Base-by-base conservation (phyloP, 2,329 filamentous ascomycete genomes). In the Daldinia sp. region DNA sequence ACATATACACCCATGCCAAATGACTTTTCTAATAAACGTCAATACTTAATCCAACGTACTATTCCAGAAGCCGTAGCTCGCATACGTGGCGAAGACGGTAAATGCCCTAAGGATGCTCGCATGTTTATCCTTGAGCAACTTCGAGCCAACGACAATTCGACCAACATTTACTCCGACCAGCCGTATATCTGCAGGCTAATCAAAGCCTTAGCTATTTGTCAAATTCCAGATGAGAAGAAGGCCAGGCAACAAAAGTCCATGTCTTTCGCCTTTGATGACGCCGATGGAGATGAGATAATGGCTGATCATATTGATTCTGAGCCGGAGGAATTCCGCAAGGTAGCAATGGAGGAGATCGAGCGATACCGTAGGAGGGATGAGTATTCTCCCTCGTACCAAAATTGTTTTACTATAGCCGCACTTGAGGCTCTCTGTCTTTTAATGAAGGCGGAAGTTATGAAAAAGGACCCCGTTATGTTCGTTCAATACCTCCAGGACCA, bases 141-240 rank as follows among this genome's bases (percentile, higher is more conserved):
- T 30, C 90, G 91, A 49, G 94, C 93, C 79, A 99, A 99, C 74
- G 94, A 99, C 77, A 99, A 99, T 74, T 89, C 91, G 2, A 90
- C 91, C 63, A 99, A 99, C 71, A 79, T 89, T 50, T 96, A 87
- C 73, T 97, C 94, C 4, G 96, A 99, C 72, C 90, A 94, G 65
- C 89, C 92, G 71, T 99, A 97, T 74, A 87, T 99, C 55, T 88
- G 93, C 6, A 90, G 85, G 19, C 82, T 99, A 21, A 90, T 99
- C 7, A 80, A 83, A 39, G 82, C 84, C 0, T 76, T 90, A 23
- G 83, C 87, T 1, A 82, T 81, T 0, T 87, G 85, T n/a, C 78
- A 88, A 23, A 81, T 89, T 49, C 82, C 83, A 0, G 75, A 78
- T 39, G 77, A 78, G 52, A 73, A 72, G 53, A 76, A 77, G n/a